Evolutionary conservation across 805 yeast species (phyloP).

Genomic region (Dipodascus geniculatus): DNA sequence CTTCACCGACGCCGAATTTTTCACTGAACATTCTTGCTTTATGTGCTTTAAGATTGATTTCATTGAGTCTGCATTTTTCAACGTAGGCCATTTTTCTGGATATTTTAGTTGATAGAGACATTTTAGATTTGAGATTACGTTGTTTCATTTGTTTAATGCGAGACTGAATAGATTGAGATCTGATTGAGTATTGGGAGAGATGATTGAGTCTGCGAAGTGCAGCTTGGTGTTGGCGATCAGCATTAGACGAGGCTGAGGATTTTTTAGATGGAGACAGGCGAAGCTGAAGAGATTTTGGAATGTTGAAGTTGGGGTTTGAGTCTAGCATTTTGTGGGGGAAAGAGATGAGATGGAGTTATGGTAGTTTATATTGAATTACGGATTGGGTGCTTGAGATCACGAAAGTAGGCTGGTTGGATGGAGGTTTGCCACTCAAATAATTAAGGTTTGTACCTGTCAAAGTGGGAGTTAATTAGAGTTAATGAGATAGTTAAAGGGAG

Average conservation of each 20-base stretch:
- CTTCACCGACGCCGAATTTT: neutral
- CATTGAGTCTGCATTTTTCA: neutral
- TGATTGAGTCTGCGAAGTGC: neutral
- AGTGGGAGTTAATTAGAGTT: too few species aligned
- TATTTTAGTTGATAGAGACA: neutral
- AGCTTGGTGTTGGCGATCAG: neutral
- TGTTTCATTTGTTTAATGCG: neutral
- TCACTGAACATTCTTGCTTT: neutral
- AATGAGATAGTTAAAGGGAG: too few species aligned
- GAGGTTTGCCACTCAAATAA: too few species aligned
- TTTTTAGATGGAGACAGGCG: neutral
- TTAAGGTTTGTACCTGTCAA: too few species aligned
- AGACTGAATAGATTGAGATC: neutral
- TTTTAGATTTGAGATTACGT: neutral
- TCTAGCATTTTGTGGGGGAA: neutral
- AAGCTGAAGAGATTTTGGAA: neutral
- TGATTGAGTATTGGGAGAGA: neutral
- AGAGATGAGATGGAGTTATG: neutral
- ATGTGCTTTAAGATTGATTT: neutral
- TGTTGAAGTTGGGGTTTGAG: neutral
- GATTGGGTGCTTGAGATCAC: too few species aligned
- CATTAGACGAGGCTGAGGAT: neutral
- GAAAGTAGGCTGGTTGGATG: too few species aligned
- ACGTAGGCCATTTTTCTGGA: neutral
- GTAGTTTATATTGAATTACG: neutral